Conservation (phyloP, 768 basidiomycete species). For the Boletus rubroflammeus region DNA sequence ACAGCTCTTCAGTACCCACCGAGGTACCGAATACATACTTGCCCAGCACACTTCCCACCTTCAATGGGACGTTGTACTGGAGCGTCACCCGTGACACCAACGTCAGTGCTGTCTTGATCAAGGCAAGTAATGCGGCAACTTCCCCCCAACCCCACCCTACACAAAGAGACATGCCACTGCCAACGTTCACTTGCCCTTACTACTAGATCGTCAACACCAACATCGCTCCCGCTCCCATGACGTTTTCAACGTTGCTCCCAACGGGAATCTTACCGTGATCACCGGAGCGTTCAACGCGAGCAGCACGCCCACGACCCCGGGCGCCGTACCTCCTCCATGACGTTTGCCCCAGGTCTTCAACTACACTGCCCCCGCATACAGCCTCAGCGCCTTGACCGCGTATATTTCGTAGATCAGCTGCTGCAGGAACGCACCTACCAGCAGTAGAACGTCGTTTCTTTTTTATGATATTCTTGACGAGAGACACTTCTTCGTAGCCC, state of each 20-base stretch:
- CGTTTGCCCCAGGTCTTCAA: constrained; percentile 50
- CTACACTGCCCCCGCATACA: constrained; percentile 48
- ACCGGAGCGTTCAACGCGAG: constrained; percentile 46
- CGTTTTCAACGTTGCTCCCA: constrained; percentile 45
- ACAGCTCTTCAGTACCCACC: constrained; percentile 59
- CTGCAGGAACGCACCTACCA: neutral
- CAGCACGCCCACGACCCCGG: constrained; percentile 46
- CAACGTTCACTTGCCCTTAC: neutral
- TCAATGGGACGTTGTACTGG: constrained; percentile 55
- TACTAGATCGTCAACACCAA: constrained; percentile 56
- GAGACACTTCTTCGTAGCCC: neutral
- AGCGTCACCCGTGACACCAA: constrained; percentile 40
- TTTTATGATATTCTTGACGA: neutral
- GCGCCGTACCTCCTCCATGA: constrained; percentile 33
- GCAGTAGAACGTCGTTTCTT: neutral
- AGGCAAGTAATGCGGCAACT: constrained; percentile 36
- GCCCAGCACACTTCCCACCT: constrained; percentile 53
- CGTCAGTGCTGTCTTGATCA: constrained; percentile 45
- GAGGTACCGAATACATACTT: constrained; percentile 59
- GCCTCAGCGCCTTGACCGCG: constrained; percentile 31
- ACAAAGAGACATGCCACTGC: neutral
- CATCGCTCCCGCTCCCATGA: constrained; percentile 35
- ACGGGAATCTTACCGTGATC: constrained; percentile 46
- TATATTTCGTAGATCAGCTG: neutral
- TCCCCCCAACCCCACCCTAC: neutral